Conservation (phyloP, 257 asterid species). For the Echium plantagineum region DNA sequence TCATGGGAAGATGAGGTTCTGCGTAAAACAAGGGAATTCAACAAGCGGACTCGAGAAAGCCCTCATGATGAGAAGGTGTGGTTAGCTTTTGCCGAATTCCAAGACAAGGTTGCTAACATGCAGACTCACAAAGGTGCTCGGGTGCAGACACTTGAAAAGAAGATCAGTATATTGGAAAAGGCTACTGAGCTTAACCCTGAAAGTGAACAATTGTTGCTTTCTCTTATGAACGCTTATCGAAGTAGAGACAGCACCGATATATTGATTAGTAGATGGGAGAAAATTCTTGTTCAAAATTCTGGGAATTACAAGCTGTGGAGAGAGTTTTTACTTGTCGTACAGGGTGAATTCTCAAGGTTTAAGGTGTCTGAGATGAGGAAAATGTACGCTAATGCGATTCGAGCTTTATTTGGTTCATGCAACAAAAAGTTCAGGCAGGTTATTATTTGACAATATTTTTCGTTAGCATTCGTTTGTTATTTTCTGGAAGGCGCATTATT, state of each 20-base stretch:
- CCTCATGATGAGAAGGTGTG: constrained; percentile 77
- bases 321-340: constrained; percentile 68
- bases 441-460: constrained; percentile 35
- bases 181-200: constrained; percentile 87
- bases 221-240: constrained; percentile 81
- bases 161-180: constrained; percentile 89
- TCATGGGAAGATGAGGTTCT: constrained; percentile 88
- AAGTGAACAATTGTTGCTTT: constrained; percentile 69
- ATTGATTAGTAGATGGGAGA: constrained; percentile 86
- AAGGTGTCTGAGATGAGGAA: constrained; percentile 92
- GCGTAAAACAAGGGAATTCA: constrained; percentile 81
- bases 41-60: constrained; percentile 67
- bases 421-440: constrained; percentile 97
- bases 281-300: constrained; percentile 53
- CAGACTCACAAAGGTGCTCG: constrained; percentile 90
- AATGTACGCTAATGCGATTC: constrained; percentile 80
- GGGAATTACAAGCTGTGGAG: constrained; percentile 86
- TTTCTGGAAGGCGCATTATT: constrained; percentile 3
- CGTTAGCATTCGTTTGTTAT: constrained; percentile 12
- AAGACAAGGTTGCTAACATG: constrained; percentile 83
- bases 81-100: constrained; percentile 80
- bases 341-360: constrained; percentile 88
- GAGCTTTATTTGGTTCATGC: constrained; percentile 85
- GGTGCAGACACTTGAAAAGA: constrained; percentile 85
- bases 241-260: constrained; percentile 62